These are phyloP conservation scores for Mycosarcoma mackinlayi DNA, from an alignment of 1,284 basidiomycete species.

Conservation along the genomic window DNA sequence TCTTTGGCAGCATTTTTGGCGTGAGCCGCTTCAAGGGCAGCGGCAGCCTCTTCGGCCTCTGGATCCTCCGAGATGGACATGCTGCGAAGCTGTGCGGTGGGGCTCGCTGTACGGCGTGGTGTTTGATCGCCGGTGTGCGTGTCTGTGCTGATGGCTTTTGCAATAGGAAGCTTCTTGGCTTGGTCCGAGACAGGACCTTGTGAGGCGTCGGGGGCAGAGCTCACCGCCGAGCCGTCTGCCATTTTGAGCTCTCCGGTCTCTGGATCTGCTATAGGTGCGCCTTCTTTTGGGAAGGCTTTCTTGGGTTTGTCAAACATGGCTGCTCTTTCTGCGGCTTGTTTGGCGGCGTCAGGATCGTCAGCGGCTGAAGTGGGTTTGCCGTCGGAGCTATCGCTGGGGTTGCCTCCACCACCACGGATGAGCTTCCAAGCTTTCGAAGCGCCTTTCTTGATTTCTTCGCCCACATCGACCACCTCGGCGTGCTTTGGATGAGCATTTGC, in stretches of 20 bases:
- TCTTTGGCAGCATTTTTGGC: slow-evolving; percentile 22
- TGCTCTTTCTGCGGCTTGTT: not conserved
- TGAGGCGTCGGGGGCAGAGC: slow-evolving; percentile 9
- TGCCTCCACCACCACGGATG: slow-evolving; percentile 38
- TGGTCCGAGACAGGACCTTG: slow-evolving; percentile 13
- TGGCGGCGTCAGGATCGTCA: not conserved
- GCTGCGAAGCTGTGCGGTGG: slow-evolving; percentile 17
- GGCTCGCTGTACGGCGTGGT: slow-evolving; percentile 28
- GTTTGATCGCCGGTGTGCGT: slow-evolving; percentile 24
- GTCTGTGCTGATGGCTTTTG: not conserved
- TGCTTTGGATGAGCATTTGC: slow-evolving; percentile 12
- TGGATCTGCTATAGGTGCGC: slow-evolving; percentile 37
- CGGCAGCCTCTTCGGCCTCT: slow-evolving; percentile 34
- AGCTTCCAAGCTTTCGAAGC: slow-evolving; percentile 54
- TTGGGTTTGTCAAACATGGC: slow-evolving; percentile 28
- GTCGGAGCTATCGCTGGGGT: slow-evolving; percentile 13
- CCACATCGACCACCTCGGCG: slow-evolving; percentile 56
- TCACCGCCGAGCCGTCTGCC: slow-evolving; percentile 12
- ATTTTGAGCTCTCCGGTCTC: slow-evolving; percentile 43
- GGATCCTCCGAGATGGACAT: slow-evolving; percentile 34
- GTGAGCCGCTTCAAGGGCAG: slow-evolving; percentile 37
- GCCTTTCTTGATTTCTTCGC: slow-evolving; percentile 56
- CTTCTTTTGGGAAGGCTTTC: slow-evolving; percentile 45
- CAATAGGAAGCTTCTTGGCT: slow-evolving; percentile 17
- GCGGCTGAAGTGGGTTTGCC: not conserved